Base-by-base conservation (phyloP, 768 basidiomycete genomes). In the Mycena polygramma region DNA sequence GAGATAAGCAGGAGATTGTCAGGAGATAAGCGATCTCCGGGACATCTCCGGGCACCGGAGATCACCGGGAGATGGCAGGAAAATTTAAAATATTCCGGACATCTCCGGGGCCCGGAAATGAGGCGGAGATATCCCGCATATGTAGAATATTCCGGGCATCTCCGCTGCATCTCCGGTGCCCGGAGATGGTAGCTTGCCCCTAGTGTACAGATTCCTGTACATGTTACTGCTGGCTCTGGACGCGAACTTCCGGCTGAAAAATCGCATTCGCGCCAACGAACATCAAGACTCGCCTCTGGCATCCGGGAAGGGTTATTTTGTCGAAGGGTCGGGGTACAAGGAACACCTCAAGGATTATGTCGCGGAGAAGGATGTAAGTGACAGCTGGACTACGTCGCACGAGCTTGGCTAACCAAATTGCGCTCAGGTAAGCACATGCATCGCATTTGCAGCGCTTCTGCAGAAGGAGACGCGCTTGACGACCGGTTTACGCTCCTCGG, bases 341-440 rank as follows among this genome's bases (percentile, higher is more conserved):
- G n/a, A n/a, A 51, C 49, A 51, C n/a, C 49, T 51, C 8, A n/a
- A 14, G n/a, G 7, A 24, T 8, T 51, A 51, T 24, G 49, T 51
- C 19, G 49, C 49, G 7, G 49, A 51, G n/a, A 51, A 22, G 8
- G 49, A 51, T 22, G 49, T 51, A 24, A 7, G 49, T n/a, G n/a
- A n/a, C n/a, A n/a, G n/a, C n/a, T n/a, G n/a, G n/a, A n/a, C n/a
- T n/a, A n/a, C n/a, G n/a, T n/a, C n/a, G n/a, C n/a, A n/a, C n/a
- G n/a, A n/a, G n/a, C n/a, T n/a, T n/a, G n/a, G n/a, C n/a, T n/a
- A n/a, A n/a, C n/a, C n/a, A n/a, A n/a, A n/a, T n/a, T n/a, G n/a
- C n/a, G n/a, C n/a, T n/a, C n/a, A n/a, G n/a, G n/a, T 73, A 10
- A 69, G 66, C 26, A 71, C 70, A 5, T 76, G 75, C 45, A 69